These are phyloP conservation scores for Ophiostoma sp. DNA, from an alignment of 2,329 filamentous ascomycete species.

Conservation along the genomic window DNA sequence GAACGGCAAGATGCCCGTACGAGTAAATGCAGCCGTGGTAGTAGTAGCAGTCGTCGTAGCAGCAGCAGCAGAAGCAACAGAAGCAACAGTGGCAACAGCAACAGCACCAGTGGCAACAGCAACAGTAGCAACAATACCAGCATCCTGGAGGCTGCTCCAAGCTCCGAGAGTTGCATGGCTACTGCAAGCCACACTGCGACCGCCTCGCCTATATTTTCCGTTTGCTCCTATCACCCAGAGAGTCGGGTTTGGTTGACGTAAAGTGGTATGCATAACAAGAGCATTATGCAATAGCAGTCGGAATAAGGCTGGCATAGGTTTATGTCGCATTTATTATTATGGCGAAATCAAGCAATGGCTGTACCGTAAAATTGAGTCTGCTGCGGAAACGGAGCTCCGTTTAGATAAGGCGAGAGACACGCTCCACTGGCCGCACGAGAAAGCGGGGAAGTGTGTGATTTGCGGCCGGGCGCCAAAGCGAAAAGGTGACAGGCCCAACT, in stretches of 20 bases:
- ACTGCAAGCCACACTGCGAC: background rate
- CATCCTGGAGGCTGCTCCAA: too few relatives aligned
- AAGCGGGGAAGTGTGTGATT: conserved; percentile 2
- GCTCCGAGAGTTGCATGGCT: background rate
- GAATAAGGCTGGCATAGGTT: too few relatives aligned
- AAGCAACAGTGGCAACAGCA: too few relatives aligned
- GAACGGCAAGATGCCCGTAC: conserved; percentile 2
- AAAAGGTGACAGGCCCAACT: background rate
- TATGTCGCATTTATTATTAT: too few relatives aligned
- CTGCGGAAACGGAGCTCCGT: background rate
- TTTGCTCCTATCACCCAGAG: background rate
- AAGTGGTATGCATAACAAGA: background rate
- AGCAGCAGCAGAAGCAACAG: too few relatives aligned
- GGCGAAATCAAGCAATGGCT: too few relatives aligned
- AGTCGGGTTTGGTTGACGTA: background rate
- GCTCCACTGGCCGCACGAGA: background rate
- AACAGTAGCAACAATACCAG: too few relatives aligned
- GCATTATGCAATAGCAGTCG: background rate
- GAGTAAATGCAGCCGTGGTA: background rate
- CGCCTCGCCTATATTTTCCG: conserved; percentile 1
- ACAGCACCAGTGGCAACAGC: too few relatives aligned
- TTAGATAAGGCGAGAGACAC: background rate
- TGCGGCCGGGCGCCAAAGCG: conserved; percentile 1
- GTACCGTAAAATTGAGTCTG: background rate
- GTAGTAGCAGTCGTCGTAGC: too few relatives aligned